Percentiles rank a stretch among this genome's conserved stretches.
These are phyloP conservation scores for Suillus weaverae DNA, from an alignment of 768 basidiomycete genomes.

Conservation along the genomic window DNA sequence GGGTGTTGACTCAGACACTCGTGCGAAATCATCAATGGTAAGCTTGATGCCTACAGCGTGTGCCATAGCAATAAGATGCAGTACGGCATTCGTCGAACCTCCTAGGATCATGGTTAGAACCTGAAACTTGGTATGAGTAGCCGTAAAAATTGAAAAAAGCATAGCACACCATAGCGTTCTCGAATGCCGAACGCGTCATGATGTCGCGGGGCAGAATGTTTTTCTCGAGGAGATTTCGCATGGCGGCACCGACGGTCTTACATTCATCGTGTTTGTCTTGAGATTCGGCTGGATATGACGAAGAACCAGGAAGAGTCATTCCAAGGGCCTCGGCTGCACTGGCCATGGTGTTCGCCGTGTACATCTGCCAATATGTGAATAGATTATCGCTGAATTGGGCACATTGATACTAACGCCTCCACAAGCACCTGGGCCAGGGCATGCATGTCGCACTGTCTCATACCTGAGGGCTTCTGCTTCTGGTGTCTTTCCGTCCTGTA, in stretches of 20 bases:
- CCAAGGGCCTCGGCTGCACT: slow-evolving; percentile 93
- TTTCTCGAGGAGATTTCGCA: slow-evolving; percentile 85
- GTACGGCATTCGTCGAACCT: slow-evolving; percentile 96
- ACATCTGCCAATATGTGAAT: slow-evolving; percentile 62
- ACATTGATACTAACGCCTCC: slow-evolving; percentile 72
- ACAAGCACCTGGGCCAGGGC: slow-evolving; percentile 97
- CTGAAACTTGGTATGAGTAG: slow-evolving; percentile 39
- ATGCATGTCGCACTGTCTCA: slow-evolving; percentile 87
- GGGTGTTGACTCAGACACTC: slow-evolving; percentile 87
- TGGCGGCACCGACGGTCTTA: slow-evolving; percentile 73
- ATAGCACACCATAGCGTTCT: slow-evolving; percentile 87
- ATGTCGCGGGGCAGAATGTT: slow-evolving; percentile 94
- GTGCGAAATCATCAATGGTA: slow-evolving; percentile 90
- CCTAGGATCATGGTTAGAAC: slow-evolving; percentile 96
- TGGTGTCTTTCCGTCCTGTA: slow-evolving; percentile 83
- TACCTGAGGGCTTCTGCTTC: slow-evolving; percentile 83
- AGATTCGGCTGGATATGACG: slow-evolving; percentile 93
- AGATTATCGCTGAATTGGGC: background rate
- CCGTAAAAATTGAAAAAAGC: background rate
- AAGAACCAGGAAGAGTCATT: slow-evolving; percentile 96
- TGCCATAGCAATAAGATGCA: slow-evolving; percentile 96
- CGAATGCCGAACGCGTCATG: slow-evolving; percentile 95
- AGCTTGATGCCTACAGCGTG: slow-evolving; percentile 92
- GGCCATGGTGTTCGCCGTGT: slow-evolving; percentile 98
- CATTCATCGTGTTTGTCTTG: slow-evolving; percentile 87